Evolutionary conservation across 345 rosid genomes (phyloP), one percentile per base, ranked within the genome.

Genomic region (Eucalyptus polybractea): DNA sequence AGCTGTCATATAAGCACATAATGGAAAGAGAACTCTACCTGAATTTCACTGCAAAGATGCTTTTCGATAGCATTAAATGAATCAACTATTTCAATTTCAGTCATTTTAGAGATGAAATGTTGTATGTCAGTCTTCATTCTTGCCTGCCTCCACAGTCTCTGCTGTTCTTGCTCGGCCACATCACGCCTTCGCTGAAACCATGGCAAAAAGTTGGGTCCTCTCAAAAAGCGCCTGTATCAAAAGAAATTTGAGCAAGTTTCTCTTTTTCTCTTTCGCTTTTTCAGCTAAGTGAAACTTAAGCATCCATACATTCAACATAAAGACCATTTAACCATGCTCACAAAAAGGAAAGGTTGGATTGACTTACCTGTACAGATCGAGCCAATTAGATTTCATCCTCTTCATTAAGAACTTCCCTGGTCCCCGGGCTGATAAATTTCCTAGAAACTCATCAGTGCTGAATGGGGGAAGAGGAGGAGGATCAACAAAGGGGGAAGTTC

Each of bases 331-430:
- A 76, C 47, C 85, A 40, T 40, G 47, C 47, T 56, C 88, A 53
- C 33, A 40, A 33, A 87, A n/a, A 17, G 81, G 65, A 87, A 50
- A 44, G 25, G 45, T 19, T 22, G 7, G 13, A 50, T 87, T 19
- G n/a, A 80, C 44, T 56, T 94, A 98, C 99, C 96, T 96, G 92
- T 98, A 98, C 81, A 98, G 93, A 88, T 97, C 99, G 86, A 97
- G 93, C 99, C 99, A 98, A 92, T 98, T 98, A 72, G 97, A 96
- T 94, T 95, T 94, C 99, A 98, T 97, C 87, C 99, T 94, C 92
- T 98, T 97, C 51, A 95, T 95, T 88, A 98, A 90, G 92, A 98
- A 98, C 94, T 96, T 98, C 89, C 99, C 99, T 11, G 93, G 95
- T 88, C 99, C 99, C 92, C 99, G 95, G 86, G 96, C 95, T 45